Conservation (phyloP, 2,329 filamentous ascomycete species). For the Phyllosticta paracitricarpa region DNA sequence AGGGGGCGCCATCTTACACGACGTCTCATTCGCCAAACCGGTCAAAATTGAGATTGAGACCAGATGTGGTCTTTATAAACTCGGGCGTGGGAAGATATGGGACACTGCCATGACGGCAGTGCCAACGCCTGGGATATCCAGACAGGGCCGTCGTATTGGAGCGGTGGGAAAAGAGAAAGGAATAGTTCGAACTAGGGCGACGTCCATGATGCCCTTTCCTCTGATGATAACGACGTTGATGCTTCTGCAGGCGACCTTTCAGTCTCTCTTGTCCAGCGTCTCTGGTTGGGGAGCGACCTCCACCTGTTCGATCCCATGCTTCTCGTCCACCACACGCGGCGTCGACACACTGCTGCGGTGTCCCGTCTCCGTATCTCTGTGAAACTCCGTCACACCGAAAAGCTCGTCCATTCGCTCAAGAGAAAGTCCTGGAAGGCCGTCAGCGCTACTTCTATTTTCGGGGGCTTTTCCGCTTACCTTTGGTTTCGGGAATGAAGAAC, state of each 20-base stretch:
- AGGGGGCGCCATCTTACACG: neutral
- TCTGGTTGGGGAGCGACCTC: neutral
- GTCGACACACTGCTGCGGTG: neutral
- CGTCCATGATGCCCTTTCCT: neutral
- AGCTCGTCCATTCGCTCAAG: constrained; percentile 59
- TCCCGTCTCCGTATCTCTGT: constrained; percentile 1
- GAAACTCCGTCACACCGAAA: constrained; percentile 49
- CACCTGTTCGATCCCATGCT: constrained; percentile 2
- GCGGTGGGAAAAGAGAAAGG: neutral
- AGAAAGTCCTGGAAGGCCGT: constrained; percentile 20
- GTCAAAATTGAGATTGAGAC: neutral
- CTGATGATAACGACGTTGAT: neutral
- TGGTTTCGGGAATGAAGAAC: constrained; percentile 64
- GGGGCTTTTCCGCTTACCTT: constrained; percentile 37
- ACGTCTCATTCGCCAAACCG: neutral
- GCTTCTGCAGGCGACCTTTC: neutral
- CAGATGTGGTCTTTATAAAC: neutral
- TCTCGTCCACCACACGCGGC: neutral
- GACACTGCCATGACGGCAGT: neutral
- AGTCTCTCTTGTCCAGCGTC: neutral
- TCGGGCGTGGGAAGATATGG: neutral
- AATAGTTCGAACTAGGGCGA: neutral
- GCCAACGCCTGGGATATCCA: neutral
- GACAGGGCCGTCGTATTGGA: neutral
- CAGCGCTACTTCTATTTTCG: neutral